phyloP scores from a whole-genome alignment of 257 asterid species.

The Perilla frutescens region DNA sequence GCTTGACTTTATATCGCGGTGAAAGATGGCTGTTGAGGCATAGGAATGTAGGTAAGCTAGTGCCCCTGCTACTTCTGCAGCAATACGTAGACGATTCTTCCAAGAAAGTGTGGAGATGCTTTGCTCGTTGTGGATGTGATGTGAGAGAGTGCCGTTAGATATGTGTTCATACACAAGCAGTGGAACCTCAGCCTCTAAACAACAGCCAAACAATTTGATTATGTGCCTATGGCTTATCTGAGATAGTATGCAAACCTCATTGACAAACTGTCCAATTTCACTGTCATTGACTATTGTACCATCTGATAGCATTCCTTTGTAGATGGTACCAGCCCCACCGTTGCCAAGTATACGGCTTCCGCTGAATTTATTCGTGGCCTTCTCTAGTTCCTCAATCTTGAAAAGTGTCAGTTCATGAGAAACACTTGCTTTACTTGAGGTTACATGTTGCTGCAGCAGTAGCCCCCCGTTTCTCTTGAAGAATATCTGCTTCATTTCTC shows the following conservation, averaged over 20 bases:
- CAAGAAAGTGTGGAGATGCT: slow-evolving; percentile 13
- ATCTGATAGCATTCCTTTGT: slow-evolving; percentile 46
- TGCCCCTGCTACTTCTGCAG: slow-evolving; percentile 51
- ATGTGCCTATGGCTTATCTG: slow-evolving; percentile 49
- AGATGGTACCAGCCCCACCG: slow-evolving; percentile 44
- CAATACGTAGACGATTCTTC: slow-evolving; percentile 50
- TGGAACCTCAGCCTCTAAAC: slow-evolving; percentile 40
- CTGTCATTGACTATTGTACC: slow-evolving; percentile 41
- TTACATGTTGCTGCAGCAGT: slow-evolving; percentile 37
- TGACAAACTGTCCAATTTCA: slow-evolving; percentile 47
- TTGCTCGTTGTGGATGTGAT: slow-evolving; percentile 37
- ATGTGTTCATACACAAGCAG: slow-evolving; percentile 38
- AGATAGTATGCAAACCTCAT: slow-evolving; percentile 47
- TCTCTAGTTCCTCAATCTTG: slow-evolving; percentile 42
- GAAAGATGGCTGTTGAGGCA: slow-evolving; percentile 47
- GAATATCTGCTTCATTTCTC: slow-evolving; percentile 32
- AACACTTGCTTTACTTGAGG: slow-evolving; percentile 26
- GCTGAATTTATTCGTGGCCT: slow-evolving; percentile 44
- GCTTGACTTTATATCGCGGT: slow-evolving; percentile 49
- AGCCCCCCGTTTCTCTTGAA: slow-evolving; percentile 53
- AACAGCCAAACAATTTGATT: slow-evolving; percentile 40
- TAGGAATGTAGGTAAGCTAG: slow-evolving; percentile 48
- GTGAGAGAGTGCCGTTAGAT: slow-evolving; percentile 40
- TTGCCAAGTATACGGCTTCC: slow-evolving; percentile 41
- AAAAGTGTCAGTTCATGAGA: slow-evolving; percentile 34